Evolutionary conservation across 352 stramenopile species (phyloP).

Genomic region (Elongisporangium undulatum): DNA sequence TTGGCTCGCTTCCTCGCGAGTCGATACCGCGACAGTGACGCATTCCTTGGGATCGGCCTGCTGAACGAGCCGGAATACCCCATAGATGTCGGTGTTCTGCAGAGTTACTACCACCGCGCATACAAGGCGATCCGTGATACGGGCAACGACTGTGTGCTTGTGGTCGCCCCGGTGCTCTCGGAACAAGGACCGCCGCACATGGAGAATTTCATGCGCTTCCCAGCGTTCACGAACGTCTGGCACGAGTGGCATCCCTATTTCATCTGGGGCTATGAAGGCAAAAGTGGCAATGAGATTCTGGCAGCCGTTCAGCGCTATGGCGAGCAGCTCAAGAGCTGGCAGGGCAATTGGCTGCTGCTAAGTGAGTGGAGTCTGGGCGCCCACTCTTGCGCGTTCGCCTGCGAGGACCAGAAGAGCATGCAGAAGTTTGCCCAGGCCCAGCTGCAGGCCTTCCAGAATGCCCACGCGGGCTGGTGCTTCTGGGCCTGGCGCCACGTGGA

Average conservation of each 20-base stretch:
- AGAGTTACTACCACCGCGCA: constrained; percentile 48
- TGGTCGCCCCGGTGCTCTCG: constrained; percentile 41
- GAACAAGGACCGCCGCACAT: constrained; percentile 37
- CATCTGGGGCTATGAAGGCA: constrained; percentile 56
- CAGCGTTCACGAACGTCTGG: constrained; percentile 36
- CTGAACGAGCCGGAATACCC: constrained; percentile 77
- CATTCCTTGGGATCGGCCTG: constrained; percentile 68
- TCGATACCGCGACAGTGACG: constrained; percentile 30
- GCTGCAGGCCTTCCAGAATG: constrained; percentile 47
- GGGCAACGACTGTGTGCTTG: constrained; percentile 56
- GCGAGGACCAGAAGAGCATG: constrained; percentile 35
- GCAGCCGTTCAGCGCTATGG: constrained; percentile 49
- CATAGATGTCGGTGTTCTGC: constrained; percentile 36
- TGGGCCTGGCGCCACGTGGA: constrained; percentile 83
- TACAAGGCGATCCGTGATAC: constrained; percentile 53
- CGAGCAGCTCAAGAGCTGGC: constrained; percentile 50
- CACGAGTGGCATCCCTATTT: constrained; percentile 57
- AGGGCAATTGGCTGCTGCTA: constrained; percentile 71
- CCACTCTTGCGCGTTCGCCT: constrained; percentile 48
- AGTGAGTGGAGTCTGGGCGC: constrained; percentile 81
- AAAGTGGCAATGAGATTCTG: constrained; percentile 55
- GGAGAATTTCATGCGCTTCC: constrained; percentile 37
- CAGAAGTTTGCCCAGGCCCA: constrained; percentile 53
- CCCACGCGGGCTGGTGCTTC: constrained; percentile 82
- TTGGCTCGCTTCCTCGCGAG: constrained; percentile 43